Evolutionary conservation across 208 protist genomes (phyloP), one percentile per base, ranked within the genome.

Genomic region (Trypanosoma avium): DNA sequence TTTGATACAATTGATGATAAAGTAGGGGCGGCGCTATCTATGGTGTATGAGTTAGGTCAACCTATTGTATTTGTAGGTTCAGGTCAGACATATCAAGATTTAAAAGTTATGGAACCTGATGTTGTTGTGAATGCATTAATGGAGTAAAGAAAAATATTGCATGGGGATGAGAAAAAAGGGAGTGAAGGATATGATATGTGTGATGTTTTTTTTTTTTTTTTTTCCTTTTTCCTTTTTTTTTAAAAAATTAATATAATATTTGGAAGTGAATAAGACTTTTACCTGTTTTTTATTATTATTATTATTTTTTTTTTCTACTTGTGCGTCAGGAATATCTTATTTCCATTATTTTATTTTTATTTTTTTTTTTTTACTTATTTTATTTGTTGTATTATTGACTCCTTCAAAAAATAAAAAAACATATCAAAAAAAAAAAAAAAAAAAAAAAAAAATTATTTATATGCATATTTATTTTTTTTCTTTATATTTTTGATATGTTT

Each of bases 1-100:
- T 99, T 99, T 66, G 99, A 99, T 84, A 99, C 99, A 3, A 99
- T 99, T 56, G 99, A 99, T 70, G 99, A 99, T 70, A 99, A 99
- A 86, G 97, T 99, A 12, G 99, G 99, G 19, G 98, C 99, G 0
- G 98, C 99, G 9, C 85, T 99, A 10, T 99, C 97, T 4, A 99
- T 99, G 95, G 98, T 99, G 27, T 99, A 99, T 70, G 93, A 96
- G 40, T 98, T 98, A 5, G 98, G 98, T 33, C 90, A 98, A 75
- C 99, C 99, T 10, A 99, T 99, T 49, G 84, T 99, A 3, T 99
- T 99, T 80, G 94, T 99, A 2, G 99, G 99, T 9, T 91, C 97
- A 2, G 99, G 99, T 0, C 99, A 99, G 77, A 97, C 86, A 2
- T 99, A 99, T 67, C 91, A 90, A 36, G 98, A 99, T 73, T 64